phyloP scores from a whole-genome alignment of 2,329 filamentous ascomycete species.

The Cercospora beticola region DNA sequence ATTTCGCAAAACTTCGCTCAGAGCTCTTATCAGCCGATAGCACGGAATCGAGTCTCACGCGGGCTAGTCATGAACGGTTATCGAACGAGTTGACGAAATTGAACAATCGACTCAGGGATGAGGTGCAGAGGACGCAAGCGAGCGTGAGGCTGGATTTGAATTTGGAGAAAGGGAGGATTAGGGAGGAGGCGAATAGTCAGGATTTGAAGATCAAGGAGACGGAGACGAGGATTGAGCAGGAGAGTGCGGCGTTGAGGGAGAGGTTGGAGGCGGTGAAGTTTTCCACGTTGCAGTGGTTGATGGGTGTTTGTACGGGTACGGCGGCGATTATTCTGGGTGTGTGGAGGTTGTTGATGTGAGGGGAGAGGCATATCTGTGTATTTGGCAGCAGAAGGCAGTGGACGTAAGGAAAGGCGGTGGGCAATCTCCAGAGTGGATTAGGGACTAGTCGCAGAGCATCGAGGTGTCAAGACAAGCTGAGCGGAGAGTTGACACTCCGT shows the following conservation, averaged over 20 bases:
- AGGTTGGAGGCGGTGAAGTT: slow-evolving; percentile 97
- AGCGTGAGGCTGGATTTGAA: slow-evolving; percentile 91
- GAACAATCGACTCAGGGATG: slow-evolving; percentile 82
- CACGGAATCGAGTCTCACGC: slow-evolving; percentile 84
- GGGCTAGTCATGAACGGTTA: slow-evolving; percentile 84
- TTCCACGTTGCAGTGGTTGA: slow-evolving; percentile 95
- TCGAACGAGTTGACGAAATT: slow-evolving; percentile 95
- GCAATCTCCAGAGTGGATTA: not conserved
- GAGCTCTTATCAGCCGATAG: slow-evolving; percentile 90
- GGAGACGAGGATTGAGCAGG: slow-evolving; percentile 96
- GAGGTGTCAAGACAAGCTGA: no score
- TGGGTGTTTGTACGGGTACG: slow-evolving; percentile 70
- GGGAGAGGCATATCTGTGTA: not conserved
- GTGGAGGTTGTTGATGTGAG: slow-evolving; percentile 64
- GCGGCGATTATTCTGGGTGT: slow-evolving; percentile 66
- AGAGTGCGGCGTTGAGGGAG: slow-evolving; percentile 85
- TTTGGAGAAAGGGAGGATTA: slow-evolving; percentile 91
- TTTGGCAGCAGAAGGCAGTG: not conserved
- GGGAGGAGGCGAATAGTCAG: slow-evolving; percentile 93
- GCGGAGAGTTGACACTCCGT: no score
- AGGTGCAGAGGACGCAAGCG: slow-evolving; percentile 91
- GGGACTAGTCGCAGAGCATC: no score
- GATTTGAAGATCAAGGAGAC: slow-evolving; percentile 99
- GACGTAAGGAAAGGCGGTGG: not conserved
- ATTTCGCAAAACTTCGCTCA: slow-evolving; percentile 94